These are phyloP conservation scores for Lathyrus aphaca DNA, from an alignment of 306 rosid species.

Conservation along the genomic window DNA sequence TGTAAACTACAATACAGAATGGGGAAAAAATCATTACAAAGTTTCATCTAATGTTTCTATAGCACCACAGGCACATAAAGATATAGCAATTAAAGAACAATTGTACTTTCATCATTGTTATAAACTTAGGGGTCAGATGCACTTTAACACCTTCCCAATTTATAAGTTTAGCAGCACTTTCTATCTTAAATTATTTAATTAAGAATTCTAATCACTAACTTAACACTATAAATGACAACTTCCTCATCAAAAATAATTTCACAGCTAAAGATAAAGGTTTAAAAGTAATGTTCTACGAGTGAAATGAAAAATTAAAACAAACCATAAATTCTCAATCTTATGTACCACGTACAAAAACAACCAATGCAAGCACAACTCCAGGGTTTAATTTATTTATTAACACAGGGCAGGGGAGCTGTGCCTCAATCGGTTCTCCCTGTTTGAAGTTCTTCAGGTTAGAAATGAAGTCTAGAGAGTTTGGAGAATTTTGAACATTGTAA, in stretches of 20 bases:
- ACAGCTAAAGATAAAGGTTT: not conserved
- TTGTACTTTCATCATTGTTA: not conserved
- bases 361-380: not conserved
- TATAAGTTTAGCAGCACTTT: not conserved
- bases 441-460: not conserved
- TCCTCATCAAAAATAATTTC: not conserved
- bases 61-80: conserved; percentile 17
- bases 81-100: conserved; percentile 22
- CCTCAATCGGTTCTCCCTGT: not conserved
- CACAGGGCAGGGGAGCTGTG: not conserved
- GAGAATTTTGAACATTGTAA: not conserved
- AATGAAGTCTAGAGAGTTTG: not conserved
- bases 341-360: not conserved
- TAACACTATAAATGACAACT: not conserved
- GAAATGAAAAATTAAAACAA: not conserved
- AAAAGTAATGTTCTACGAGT: not conserved
- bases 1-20: conserved; percentile 60
- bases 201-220: not conserved
- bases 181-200: not conserved
- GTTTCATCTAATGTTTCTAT: conserved; percentile 19
- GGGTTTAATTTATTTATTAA: not conserved
- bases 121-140: conserved; percentile 13
- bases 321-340: not conserved
- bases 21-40: not conserved
- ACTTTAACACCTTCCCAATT: not conserved